Evolutionary conservation across 148 eudicot genomes (phyloP).

Genomic region (Euryodendron excelsum): DNA sequence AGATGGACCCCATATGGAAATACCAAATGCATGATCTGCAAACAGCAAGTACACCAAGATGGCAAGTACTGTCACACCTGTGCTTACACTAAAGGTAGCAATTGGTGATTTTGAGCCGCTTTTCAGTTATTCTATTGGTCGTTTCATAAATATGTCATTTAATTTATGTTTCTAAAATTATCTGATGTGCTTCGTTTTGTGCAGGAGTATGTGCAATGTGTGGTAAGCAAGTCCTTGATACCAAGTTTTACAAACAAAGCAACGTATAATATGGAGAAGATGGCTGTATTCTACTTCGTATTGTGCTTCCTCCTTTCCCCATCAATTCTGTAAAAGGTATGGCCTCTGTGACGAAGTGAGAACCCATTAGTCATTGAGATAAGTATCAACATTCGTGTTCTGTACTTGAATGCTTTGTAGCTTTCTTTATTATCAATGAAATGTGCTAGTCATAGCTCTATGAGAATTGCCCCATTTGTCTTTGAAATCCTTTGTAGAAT

Average conservation of each 20-base stretch:
- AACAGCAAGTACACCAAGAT: slow-evolving; percentile 99
- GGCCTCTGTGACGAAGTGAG: neutral
- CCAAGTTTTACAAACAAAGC: slow-evolving; percentile 93
- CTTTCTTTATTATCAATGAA: neutral
- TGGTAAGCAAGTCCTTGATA: slow-evolving; percentile 96
- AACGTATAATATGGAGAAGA: slow-evolving; percentile 54
- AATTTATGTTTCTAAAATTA: neutral
- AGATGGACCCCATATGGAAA: slow-evolving; percentile 95
- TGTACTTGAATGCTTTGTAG: neutral
- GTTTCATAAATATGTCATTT: neutral
- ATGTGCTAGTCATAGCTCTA: neutral
- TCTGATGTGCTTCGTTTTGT: slow-evolving; percentile 19
- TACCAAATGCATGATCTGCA: slow-evolving; percentile 82
- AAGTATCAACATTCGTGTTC: neutral
- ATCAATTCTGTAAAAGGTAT: neutral
- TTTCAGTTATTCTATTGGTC: neutral
- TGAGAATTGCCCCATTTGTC: neutral
- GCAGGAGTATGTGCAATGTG: slow-evolving; percentile 99
- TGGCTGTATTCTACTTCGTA: neutral
- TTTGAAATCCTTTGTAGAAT: neutral
- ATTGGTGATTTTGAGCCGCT: neutral
- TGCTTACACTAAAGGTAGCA: slow-evolving; percentile 83
- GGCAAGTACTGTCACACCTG: slow-evolving; percentile 94
- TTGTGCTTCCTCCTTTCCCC: too few relatives aligned
- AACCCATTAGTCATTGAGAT: neutral